phyloP scores from a whole-genome alignment of 2,329 filamentous ascomycete species.

The Xylaria sp. region DNA sequence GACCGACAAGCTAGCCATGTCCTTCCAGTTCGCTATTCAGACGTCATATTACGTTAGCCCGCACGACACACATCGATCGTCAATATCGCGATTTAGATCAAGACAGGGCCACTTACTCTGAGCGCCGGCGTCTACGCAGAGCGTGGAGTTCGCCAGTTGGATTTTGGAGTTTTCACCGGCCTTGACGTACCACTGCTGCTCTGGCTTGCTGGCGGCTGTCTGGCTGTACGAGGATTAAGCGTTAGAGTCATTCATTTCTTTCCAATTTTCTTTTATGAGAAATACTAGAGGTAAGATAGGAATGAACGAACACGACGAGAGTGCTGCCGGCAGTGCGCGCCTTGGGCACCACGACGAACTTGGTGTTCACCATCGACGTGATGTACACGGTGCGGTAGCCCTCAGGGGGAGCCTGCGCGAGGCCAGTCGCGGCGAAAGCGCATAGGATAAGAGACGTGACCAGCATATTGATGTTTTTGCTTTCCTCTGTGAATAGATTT shows the following conservation, averaged over 20 bases:
- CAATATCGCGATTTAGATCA: too few relatives aligned
- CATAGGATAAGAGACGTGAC: conserved; percentile 46
- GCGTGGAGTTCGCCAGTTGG: conserved; percentile 52
- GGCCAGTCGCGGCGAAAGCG: conserved; percentile 50
- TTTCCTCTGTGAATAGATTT: conserved; percentile 29
- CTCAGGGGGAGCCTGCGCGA: conserved; percentile 52
- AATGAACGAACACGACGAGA: conserved; percentile 51
- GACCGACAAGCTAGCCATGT: conserved; percentile 54
- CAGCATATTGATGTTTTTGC: conserved; percentile 44
- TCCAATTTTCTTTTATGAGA: too few relatives aligned
- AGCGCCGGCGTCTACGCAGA: conserved; percentile 56
- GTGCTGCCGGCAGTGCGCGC: conserved; percentile 47
- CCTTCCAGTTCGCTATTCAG: conserved; percentile 53
- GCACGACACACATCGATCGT: too few relatives aligned
- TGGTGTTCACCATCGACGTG: conserved; percentile 54
- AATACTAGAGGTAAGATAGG: not conserved
- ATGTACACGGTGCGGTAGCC: conserved; percentile 55
- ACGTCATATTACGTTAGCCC: not conserved
- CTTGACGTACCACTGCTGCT: conserved; percentile 57
- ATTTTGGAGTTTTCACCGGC: conserved; percentile 50
- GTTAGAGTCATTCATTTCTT: conserved; percentile 5
- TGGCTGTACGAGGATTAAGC: conserved; percentile 42
- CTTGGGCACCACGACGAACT: conserved; percentile 55
- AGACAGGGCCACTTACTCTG: conserved; percentile 40
- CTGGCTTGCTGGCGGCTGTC: conserved; percentile 49